A percentile compares a stretch with the other conserved stretches of the same genome.
Evolutionary conservation across 2,329 filamentous ascomycete genomes (phyloP).

Genomic region (Aspergillus floridensis): DNA sequence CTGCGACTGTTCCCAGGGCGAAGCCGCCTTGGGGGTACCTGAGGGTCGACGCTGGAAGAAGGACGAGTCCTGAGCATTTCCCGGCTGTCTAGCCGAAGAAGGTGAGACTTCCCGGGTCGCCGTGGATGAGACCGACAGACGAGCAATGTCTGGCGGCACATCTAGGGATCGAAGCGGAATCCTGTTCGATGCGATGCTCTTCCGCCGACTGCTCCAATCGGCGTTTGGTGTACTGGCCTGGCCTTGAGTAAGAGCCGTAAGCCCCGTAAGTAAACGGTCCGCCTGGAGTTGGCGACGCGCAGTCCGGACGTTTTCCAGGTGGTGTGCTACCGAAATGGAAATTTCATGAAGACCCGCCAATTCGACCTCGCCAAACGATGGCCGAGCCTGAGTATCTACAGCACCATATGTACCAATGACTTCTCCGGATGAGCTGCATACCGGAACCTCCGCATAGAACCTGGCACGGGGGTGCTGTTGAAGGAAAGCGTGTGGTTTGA

Average conservation of each 20-base stretch:
- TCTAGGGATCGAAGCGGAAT: conserved; percentile 3
- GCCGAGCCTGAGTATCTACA: conserved; percentile 54
- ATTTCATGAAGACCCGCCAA: conserved; percentile 11
- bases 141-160: conserved; percentile 5
- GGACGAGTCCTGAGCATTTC: not conserved
- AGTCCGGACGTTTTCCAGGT: conserved; percentile 56
- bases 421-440: conserved; percentile 54
- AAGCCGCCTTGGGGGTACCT: not conserved
- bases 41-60: conserved; percentile 5
- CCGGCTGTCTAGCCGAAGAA: not conserved
- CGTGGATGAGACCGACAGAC: conserved; percentile 1
- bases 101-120: not conserved
- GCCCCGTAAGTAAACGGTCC: conserved; percentile 54
- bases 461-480: conserved; percentile 32
- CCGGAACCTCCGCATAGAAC: conserved; percentile 61
- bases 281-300: conserved; percentile 53
- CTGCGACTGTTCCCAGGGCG: conserved; percentile 6
- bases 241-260: conserved; percentile 50
- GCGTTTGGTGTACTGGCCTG: not conserved
- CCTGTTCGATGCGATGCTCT: not conserved
- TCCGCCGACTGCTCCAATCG: not conserved
- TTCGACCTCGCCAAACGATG: conserved; percentile 35
- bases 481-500: conserved; percentile 36
- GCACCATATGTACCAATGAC: conserved; percentile 60
- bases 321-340: conserved; percentile 50